These are phyloP conservation scores for Geotrichum fermentans DNA, from an alignment of 1,139 yeast species.

Conservation along the genomic window DNA sequence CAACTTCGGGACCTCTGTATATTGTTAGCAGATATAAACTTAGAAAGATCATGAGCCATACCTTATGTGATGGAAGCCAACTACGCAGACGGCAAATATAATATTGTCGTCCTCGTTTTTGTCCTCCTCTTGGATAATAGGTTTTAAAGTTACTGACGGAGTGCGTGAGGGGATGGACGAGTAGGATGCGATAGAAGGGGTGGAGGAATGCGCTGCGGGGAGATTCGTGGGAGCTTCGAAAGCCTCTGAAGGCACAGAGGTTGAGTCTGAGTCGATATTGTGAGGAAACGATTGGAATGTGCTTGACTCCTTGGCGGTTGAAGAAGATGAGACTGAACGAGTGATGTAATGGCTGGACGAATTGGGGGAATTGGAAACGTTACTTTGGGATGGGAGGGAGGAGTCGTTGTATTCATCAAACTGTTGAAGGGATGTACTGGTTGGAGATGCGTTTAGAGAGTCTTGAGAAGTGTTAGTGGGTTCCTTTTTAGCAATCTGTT, in stretches of 20 bases:
- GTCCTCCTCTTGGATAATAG: conserved; percentile 23
- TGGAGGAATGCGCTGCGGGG: conserved; percentile 10
- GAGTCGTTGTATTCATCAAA: conserved; percentile 9
- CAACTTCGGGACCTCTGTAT: conserved; percentile 84
- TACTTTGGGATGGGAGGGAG: neutral
- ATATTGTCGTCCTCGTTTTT: conserved; percentile 33
- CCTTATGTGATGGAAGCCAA: conserved; percentile 81
- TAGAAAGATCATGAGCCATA: conserved; percentile 10
- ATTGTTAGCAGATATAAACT: neutral
- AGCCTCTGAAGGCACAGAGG: neutral
- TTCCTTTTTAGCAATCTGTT: too few species aligned
- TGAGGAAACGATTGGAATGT: conserved; percentile 5
- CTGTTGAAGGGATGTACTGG: neutral
- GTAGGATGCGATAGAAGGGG: conserved; percentile 8
- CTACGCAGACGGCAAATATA: conserved; percentile 80
- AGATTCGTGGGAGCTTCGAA: conserved; percentile 12
- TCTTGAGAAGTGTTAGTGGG: neutral
- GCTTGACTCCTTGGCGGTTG: neutral
- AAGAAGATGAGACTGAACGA: conserved; percentile 2
- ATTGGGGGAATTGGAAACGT: neutral
- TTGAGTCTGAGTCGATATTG: neutral
- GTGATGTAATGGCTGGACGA: conserved; percentile 10
- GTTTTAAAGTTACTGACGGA: conserved; percentile 23
- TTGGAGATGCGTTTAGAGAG: neutral
- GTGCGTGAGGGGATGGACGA: conserved; percentile 10